Percentiles rank a stretch among this genome's conserved stretches.
Conservation (phyloP, 23 red algal species). For the Gracilaria gracilis region DNA sequence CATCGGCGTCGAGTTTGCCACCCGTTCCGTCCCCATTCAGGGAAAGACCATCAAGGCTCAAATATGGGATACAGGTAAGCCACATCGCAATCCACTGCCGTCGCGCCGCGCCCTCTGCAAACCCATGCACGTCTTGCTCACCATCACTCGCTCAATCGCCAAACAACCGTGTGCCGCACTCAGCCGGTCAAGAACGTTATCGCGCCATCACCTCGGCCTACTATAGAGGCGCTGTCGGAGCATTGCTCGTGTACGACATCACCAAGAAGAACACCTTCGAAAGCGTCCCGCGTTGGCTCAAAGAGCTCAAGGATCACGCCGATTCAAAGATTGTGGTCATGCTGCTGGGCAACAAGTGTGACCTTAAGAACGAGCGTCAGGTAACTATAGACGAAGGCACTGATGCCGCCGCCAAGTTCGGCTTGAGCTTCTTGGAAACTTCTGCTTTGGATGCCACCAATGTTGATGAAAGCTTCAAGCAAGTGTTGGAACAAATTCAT, state of each 20-base stretch:
- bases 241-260: conserved; percentile 96
- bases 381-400: conserved; percentile 82
- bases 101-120: neutral
- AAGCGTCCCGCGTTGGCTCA: conserved; percentile 85
- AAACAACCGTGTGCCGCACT: neutral
- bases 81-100: neutral
- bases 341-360: conserved; percentile 96
- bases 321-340: conserved; percentile 95
- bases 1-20: conserved; percentile 98
- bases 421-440: conserved; percentile 88
- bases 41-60: conserved; percentile 97
- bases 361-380: conserved; percentile 81
- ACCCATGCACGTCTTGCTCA: neutral
- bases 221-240: conserved; percentile 92
- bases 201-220: conserved; percentile 97
- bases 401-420: conserved; percentile 55
- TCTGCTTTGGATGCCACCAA: conserved; percentile 90
- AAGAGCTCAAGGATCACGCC: conserved; percentile 91
- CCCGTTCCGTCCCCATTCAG: conserved; percentile 84
- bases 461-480: conserved; percentile 90
- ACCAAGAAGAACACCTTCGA: conserved; percentile 89
- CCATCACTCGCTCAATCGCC: neutral
- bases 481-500: conserved; percentile 90
- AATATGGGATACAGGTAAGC: conserved; percentile 91
- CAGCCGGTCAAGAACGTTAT: conserved; percentile 92